Evolutionary conservation across 2,329 filamentous ascomycete species (phyloP).

Genomic region (Alternaria postmessia): DNA sequence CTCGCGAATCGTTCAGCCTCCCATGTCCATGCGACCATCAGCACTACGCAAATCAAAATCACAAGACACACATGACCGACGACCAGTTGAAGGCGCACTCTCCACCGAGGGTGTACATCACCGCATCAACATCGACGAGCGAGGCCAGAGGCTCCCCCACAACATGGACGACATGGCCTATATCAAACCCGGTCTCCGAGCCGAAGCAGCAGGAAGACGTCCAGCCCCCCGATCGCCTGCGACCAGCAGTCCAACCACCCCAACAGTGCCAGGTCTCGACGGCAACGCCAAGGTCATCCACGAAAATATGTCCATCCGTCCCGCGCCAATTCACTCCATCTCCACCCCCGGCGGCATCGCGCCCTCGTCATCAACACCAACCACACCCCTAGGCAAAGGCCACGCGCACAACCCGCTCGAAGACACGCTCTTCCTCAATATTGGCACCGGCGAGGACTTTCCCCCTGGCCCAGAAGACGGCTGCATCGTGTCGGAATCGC

Average conservation of each 20-base stretch:
- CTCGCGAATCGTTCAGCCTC: conserved; percentile 66
- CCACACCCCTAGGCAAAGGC: conserved; percentile 56
- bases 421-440: conserved; percentile 75
- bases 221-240: conserved; percentile 15
- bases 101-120: conserved; percentile 64
- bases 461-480: conserved; percentile 41
- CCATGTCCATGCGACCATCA: conserved; percentile 59
- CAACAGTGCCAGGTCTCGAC: conserved; percentile 19
- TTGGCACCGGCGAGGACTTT: conserved; percentile 70
- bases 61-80: conserved; percentile 61
- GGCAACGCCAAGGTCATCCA: conserved; percentile 42
- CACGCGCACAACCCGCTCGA: conserved; percentile 71
- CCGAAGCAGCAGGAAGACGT: conserved; percentile 15
- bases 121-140: conserved; percentile 51
- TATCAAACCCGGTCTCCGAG: conserved; percentile 25
- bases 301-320: conserved; percentile 45
- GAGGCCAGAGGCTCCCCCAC: conserved; percentile 29
- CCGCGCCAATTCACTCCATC: conserved; percentile 33
- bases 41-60: conserved; percentile 57
- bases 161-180: conserved; percentile 33
- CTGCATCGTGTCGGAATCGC: conserved; percentile 79
- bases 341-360: conserved; percentile 21
- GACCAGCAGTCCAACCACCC: conserved; percentile 30
- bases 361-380: conserved; percentile 28
- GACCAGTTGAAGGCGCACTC: conserved; percentile 58